Base-by-base conservation (phyloP, 2,329 filamentous ascomycete genomes). In the Hymenoscyphus occultus region DNA sequence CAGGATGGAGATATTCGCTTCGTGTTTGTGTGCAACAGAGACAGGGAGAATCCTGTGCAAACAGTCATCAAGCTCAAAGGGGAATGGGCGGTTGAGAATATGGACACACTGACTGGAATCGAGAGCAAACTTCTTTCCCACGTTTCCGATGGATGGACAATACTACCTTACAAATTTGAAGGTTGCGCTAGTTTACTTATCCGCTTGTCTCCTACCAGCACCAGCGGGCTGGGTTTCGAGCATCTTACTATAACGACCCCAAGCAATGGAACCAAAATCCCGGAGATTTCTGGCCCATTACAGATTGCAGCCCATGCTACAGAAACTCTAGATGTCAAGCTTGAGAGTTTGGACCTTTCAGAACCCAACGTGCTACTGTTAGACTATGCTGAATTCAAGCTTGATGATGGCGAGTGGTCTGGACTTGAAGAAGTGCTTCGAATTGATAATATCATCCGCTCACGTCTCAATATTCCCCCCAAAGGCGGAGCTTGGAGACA, bases 311-410 rank as follows among this genome's bases (percentile, higher is more conserved):
- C 28, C 32, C 14, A 51, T 19, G 51, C 22, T 13, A 58, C 19
- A 22, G 60, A 45, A 13, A 40, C 42, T 16, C 10, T 54, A 19
- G 31, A 32, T 57, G 42, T 67, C 12, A 31, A 51, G 31, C 65
- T 71, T 19, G 40, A 69, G 40, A 65, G 61, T 40, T 57, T 72
- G n/a, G 63, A 16, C 0, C 65, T 76, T 6, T 72, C 73, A 0
- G 74, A 76, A 58, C 72, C 69, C 0, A 76, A 76, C 45, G 74
- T 76, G 13, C 64, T 76, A 3, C 66, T 76, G 13, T 69, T 76
- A 2, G 74, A 76, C 63, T 74, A 72, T 48, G 74, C 74, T 1
- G 61, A 65, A 13, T 75, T 71, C 64, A 70, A 70, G 45, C 62
- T 76, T 9, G 64, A 70, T 51, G 65, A 67, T 28, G 65, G 62